A percentile compares a stretch with the other conserved stretches of the same genome.
phyloP scores from a whole-genome alignment of 768 basidiomycete species.

The Mycena filopes region DNA sequence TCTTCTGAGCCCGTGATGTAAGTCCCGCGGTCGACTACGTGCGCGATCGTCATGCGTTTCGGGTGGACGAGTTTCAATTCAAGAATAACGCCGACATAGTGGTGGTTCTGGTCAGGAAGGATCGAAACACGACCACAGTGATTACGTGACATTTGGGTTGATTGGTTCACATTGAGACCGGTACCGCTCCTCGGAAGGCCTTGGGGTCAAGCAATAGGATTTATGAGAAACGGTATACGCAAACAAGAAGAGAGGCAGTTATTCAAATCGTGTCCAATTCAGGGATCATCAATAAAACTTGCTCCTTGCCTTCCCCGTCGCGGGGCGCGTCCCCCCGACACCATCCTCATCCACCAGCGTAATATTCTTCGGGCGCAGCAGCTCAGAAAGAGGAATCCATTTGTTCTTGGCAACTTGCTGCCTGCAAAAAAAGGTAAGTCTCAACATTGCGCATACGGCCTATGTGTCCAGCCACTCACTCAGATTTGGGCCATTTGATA shows the following conservation, averaged over 20 bases:
- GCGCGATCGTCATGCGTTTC: neutral
- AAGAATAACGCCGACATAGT: neutral
- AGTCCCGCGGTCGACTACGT: neutral
- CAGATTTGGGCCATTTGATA: slow-evolving; percentile 11
- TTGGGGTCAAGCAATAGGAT: too few relatives aligned
- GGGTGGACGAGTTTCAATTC: neutral
- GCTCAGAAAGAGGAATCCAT: slow-evolving; percentile 1
- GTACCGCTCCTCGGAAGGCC: too few relatives aligned
- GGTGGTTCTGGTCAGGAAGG: too few relatives aligned
- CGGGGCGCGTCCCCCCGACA: neutral
- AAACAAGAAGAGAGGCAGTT: too few relatives aligned
- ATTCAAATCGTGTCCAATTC: too few relatives aligned
- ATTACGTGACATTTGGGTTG: too few relatives aligned
- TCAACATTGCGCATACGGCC: neutral
- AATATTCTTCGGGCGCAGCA: slow-evolving; percentile 9
- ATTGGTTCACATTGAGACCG: too few relatives aligned
- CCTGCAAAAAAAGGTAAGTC: neutral
- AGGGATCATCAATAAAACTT: too few relatives aligned
- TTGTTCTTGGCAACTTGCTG: neutral
- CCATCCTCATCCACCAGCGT: slow-evolving; percentile 1
- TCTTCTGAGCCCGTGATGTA: neutral
- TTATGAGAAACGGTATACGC: too few relatives aligned
- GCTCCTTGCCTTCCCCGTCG: too few relatives aligned
- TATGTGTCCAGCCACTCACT: neutral
- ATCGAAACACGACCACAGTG: too few relatives aligned